A percentile compares a stretch with the other conserved stretches of the same genome.
Conservation (phyloP, 2,329 filamentous ascomycete species). For the Cytospora schulzeri region DNA sequence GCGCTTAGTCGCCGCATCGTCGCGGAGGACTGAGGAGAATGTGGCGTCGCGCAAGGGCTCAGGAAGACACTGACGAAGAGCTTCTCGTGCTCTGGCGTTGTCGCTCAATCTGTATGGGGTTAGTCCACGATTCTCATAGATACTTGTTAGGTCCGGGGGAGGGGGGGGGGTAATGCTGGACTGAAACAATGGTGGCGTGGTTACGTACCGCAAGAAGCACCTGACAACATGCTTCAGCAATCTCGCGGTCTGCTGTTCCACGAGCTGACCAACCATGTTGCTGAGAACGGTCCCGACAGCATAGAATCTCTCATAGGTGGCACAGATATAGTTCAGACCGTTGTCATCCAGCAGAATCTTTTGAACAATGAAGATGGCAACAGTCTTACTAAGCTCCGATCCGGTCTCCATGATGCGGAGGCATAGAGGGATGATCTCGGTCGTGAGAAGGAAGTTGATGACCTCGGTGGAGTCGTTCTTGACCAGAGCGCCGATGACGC, state of each 20-base stretch:
- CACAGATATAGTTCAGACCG: slow-evolving; percentile 96
- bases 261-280: slow-evolving; percentile 98
- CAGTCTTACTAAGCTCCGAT: slow-evolving; percentile 96
- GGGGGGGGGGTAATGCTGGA: background rate
- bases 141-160: no score
- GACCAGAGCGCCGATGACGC: slow-evolving; percentile 93
- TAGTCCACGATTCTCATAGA: background rate
- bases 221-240: slow-evolving; percentile 96
- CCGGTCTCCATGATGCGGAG: slow-evolving; percentile 99
- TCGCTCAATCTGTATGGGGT: slow-evolving; percentile 74
- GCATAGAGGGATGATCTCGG: slow-evolving; percentile 96
- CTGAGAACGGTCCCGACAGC: slow-evolving; percentile 95
- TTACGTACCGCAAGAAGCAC: slow-evolving; percentile 84
- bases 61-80: slow-evolving; percentile 90
- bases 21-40: slow-evolving; percentile 92
- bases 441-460: slow-evolving; percentile 97
- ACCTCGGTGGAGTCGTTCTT: slow-evolving; percentile 99
- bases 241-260: slow-evolving; percentile 95
- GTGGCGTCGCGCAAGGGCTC: slow-evolving; percentile 98
- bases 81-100: slow-evolving; percentile 92
- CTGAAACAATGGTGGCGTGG: background rate
- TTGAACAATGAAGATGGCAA: slow-evolving; percentile 99
- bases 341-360: slow-evolving; percentile 98
- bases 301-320: slow-evolving; percentile 97
- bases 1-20: slow-evolving; percentile 95